Conservation (phyloP, 106 monocot species). For the Allium sativum region DNA sequence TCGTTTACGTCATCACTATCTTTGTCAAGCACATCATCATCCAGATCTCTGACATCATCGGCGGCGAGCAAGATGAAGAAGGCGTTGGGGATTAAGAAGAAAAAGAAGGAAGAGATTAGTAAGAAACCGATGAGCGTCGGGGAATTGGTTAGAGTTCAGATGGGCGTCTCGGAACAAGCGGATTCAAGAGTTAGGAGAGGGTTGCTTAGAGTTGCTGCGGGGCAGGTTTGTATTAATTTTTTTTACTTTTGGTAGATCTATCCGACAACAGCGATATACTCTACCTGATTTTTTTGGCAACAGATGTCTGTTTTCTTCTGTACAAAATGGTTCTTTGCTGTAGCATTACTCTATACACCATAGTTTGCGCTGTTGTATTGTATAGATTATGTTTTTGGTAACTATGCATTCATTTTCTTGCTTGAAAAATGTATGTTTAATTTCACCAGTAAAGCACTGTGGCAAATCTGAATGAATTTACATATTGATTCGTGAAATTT, state of each 20-base stretch:
- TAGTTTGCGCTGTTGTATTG: not conserved
- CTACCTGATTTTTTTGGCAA: not conserved
- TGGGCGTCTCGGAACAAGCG: constrained; percentile 62
- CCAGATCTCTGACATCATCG: constrained; percentile 62
- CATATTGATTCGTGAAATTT: too few species aligned
- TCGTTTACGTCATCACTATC: constrained; percentile 15
- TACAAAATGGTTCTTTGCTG: constrained; percentile 1
- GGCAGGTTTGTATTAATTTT: constrained; percentile 27
- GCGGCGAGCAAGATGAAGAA: constrained; percentile 93
- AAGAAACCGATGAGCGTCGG: constrained; percentile 49
- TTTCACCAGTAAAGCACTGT: too few species aligned
- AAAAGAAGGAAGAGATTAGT: constrained; percentile 26
- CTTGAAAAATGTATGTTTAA: not conserved
- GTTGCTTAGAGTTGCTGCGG: constrained; percentile 60
- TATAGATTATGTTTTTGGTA: not conserved
- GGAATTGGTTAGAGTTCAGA: constrained; percentile 75
- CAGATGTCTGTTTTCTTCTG: not conserved
- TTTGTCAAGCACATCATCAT: constrained; percentile 9
- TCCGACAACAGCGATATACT: not conserved
- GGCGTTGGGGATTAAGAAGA: constrained; percentile 63
- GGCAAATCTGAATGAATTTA: too few species aligned
- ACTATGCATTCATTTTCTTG: not conserved
- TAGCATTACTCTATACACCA: not conserved
- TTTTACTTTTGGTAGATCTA: too few species aligned
- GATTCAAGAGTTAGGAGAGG: constrained; percentile 80